phyloP scores from a whole-genome alignment of 805 yeast genomes.

The Wickerhamiella shivajii region DNA sequence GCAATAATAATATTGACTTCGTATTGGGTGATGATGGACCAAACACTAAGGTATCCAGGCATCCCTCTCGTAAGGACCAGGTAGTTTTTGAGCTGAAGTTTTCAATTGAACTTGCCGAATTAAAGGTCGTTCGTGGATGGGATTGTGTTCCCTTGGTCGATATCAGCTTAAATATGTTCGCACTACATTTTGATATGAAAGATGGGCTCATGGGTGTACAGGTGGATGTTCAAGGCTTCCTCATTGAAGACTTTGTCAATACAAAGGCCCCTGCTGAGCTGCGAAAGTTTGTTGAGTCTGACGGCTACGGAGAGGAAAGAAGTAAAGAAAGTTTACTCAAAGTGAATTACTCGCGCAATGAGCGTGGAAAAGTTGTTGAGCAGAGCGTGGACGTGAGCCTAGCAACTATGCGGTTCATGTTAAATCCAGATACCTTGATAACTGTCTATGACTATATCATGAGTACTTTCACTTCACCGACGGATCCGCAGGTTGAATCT shows the following conservation, averaged over 20 bases:
- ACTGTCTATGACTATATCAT: constrained; percentile 67
- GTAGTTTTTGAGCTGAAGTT: constrained; percentile 59
- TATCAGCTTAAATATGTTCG: constrained; percentile 50
- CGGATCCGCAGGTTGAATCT: too few species aligned
- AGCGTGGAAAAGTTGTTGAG: constrained; percentile 35
- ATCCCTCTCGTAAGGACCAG: constrained; percentile 36
- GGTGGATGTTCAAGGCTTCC: constrained; percentile 47
- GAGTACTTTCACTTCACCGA: constrained; percentile 81
- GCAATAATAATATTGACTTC: too few species aligned
- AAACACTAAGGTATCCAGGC: too few species aligned
- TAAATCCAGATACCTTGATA: constrained; percentile 64
- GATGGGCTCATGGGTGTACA: constrained; percentile 47
- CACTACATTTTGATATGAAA: constrained; percentile 45
- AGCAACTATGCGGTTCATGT: constrained; percentile 61
- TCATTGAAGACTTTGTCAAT: constrained; percentile 63
- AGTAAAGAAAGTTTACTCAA: constrained; percentile 11
- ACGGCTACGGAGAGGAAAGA: constrained; percentile 26
- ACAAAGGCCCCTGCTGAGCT: constrained; percentile 46
- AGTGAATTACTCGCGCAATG: constrained; percentile 10
- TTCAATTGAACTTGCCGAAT: constrained; percentile 44
- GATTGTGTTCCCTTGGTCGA: constrained; percentile 61
- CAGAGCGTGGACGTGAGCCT: constrained; percentile 58
- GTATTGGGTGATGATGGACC: too few species aligned
- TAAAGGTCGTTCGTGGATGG: constrained; percentile 55
- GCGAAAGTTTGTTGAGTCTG: constrained; percentile 55